Evolutionary conservation across 768 basidiomycete genomes (phyloP), one percentile per base, ranked within the genome.

Genomic region (Cytidiella melzeri): DNA sequence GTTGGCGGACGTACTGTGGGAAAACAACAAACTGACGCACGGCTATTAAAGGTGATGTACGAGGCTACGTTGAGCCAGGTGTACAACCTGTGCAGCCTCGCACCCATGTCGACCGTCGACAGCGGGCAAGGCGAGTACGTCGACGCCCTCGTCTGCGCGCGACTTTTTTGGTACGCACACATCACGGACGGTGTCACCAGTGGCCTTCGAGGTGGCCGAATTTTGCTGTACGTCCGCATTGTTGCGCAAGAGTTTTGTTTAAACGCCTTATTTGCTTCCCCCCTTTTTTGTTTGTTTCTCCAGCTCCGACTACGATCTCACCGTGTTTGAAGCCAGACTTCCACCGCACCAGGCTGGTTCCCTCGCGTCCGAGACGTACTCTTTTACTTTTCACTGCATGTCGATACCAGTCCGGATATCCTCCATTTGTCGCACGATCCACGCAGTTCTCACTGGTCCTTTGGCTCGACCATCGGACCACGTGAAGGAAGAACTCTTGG

Each of bases 101-200:
- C 75, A 3, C 65, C 71, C 2, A 62, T 53, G 28, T 68, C 73
- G 1, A 72, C 75, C 12, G 65, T 79, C 19, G 70, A 74, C 47
- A 76, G 71, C 41, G 75, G 75, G 19, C 68, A 71, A 38, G 74
- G 72, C 2, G 71, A 75, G 27, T 81, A 83, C 43, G 78, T 85
- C 45, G 79, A 83, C 28, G 64, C 73, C 5, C 68, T 68, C 41
- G 72, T 87, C 27, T 80, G 89, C 27, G 83, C 88, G 2, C 75
- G 92, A 25, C 74, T 94, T 26, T 94, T 91, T 63, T 95, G 91
- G 88, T 95, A 92, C 58, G 81, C 87, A 5, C 80, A 92, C 54
- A 79, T 86, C 21, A 83, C 89, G 51, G 93, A 95, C 66, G 88
- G 90, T 24, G 76, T 93, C 19, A 80, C 81, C 1, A 87, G 80